Percentiles rank a stretch among this genome's conserved stretches.
Evolutionary conservation across 345 rosid genomes (phyloP).

Genomic region (Ceriops decandra): DNA sequence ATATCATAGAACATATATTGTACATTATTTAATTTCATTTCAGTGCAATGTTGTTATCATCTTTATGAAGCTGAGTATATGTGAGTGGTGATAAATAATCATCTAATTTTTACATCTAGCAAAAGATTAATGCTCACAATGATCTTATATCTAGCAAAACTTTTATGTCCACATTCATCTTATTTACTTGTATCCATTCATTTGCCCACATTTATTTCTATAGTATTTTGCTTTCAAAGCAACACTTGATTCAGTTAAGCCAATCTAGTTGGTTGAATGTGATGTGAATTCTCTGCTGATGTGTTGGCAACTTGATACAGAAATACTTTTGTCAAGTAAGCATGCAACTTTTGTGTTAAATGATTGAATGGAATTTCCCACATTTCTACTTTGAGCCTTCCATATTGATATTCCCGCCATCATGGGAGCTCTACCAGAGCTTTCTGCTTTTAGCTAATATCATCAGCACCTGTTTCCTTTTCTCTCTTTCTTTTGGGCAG

Average conservation of each 20-base stretch:
- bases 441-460: neutral
- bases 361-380: too few species aligned
- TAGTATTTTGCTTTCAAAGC: neutral
- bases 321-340: neutral
- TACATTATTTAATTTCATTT: too few species aligned
- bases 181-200: neutral
- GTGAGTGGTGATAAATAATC: too few species aligned
- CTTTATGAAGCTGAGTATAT: too few species aligned
- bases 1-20: too few species aligned
- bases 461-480: neutral
- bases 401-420: neutral
- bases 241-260: neutral
- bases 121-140: too few species aligned
- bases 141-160: too few species aligned
- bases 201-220: too few species aligned
- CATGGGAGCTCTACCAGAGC: neutral
- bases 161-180: neutral
- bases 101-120: too few species aligned
- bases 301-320: neutral
- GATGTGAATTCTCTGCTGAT: neutral
- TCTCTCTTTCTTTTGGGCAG: conserved; percentile 33
- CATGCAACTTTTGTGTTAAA: neutral
- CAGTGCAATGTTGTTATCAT: too few species aligned
- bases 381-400: neutral
- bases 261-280: neutral